Base-by-base conservation (phyloP, 2,329 filamentous ascomycete genomes). In the Fusarium subtropicale region DNA sequence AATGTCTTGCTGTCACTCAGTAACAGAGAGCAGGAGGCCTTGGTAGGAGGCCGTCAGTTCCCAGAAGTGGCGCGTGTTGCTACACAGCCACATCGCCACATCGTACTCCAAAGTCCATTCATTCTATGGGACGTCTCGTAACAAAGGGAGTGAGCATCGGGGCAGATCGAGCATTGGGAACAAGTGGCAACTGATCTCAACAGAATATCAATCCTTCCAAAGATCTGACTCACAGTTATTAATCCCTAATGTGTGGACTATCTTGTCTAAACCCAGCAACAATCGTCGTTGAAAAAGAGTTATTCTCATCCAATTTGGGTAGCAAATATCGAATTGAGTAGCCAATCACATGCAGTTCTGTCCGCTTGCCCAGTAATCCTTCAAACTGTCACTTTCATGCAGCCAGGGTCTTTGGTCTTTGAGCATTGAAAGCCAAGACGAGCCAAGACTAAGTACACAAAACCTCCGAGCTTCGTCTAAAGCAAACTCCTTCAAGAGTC, bases 201-300 rank as follows among this genome's bases (percentile, higher is more conserved):
- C 24, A 39, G 20, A 52, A 41, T 22, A 9, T 5, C n/a, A 28
- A 18, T 30, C 6, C 18, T 12, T 16, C 7, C 7, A 7, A 15
- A 39, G 3, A 41, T n/a, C 10, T n/a, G n/a, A 52, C 18, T 7
- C 6, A 30, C 30, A 7, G 28, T 13, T 9, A 12, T 36, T 18
- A 10, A 22, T 18, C 30, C 5, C 11, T 8, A 20, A 28, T 26
- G 4, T 12, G n/a, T 41, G 28, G 13, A 41, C 24, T 30, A 12
- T 11, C 10, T 39, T 28, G 20, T 28, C 24, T 20, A 16, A 26
- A 30, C n/a, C 10, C 11, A 10, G 13, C 11, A 10, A 13, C 31
- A 60, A 30, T 55, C 50, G 63, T 68, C 47, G 63, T 71, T 51
- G 26, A 64, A 70, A 68, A 68, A 71, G 67, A 68, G 54, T 68